A percentile compares a stretch with the other conserved stretches of the same genome.
Evolutionary conservation across 1,139 yeast genomes (phyloP).

Genomic region (Geotrichum australiense): DNA sequence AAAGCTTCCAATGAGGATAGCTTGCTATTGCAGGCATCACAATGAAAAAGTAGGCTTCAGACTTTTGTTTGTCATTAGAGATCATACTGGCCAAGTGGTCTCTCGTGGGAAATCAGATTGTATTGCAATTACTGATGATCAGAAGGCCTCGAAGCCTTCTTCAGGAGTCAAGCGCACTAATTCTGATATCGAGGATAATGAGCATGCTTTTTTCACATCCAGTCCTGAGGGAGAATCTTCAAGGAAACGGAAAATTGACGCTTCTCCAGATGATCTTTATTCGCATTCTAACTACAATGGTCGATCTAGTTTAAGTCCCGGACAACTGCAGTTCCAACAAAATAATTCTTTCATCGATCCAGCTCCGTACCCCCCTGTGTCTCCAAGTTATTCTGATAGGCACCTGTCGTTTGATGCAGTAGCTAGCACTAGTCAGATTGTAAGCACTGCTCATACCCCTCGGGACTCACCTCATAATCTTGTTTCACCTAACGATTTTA

Average conservation of each 20-base stretch:
- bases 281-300: background rate
- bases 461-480: slow-evolving; percentile 9
- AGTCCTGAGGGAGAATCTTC: slow-evolving; percentile 14
- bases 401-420: slow-evolving; percentile 1
- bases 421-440: slow-evolving; percentile 5
- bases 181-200: slow-evolving; percentile 8
- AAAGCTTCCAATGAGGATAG: slow-evolving; percentile 73
- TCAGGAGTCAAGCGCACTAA: slow-evolving; percentile 16
- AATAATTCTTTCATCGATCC: background rate
- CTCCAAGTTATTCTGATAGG: slow-evolving; percentile 1
- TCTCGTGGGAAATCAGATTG: slow-evolving; percentile 67
- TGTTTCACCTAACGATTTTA: slow-evolving; percentile 8
- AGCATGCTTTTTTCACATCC: slow-evolving; percentile 4
- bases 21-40: slow-evolving; percentile 94
- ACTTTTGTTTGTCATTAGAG: slow-evolving; percentile 58
- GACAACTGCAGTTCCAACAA: background rate
- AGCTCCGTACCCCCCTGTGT: background rate
- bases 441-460: slow-evolving; percentile 11
- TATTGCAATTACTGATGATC: slow-evolving; percentile 87
- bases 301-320: background rate
- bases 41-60: slow-evolving; percentile 71
- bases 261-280: slow-evolving; percentile 2
- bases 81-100: slow-evolving; percentile 51
- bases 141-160: slow-evolving; percentile 41
- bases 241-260: slow-evolving; percentile 4